Evolutionary conservation across 495 filamentous ascomycete species (phyloP).

Genomic region (Hypoxylon crocopeplum): DNA sequence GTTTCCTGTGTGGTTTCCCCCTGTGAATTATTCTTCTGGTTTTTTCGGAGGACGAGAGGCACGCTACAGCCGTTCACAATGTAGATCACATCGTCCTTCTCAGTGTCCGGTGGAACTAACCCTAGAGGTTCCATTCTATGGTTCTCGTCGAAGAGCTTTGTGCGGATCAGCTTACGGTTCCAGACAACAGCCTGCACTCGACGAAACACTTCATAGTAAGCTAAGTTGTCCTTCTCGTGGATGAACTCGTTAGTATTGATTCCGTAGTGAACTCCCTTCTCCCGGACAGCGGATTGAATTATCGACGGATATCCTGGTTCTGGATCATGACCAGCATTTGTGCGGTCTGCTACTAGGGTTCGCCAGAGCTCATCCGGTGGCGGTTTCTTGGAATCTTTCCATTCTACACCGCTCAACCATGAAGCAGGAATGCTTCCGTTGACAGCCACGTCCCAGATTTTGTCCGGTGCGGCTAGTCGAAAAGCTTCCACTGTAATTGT

Average conservation of each 20-base stretch:
- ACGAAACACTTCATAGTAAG: slow-evolving; percentile 19
- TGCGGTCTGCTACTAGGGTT: slow-evolving; percentile 37
- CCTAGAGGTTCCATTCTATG: slow-evolving; percentile 8
- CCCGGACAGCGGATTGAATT: slow-evolving; percentile 18
- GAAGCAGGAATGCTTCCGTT: slow-evolving; percentile 24
- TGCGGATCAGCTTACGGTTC: slow-evolving; percentile 24
- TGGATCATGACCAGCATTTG: slow-evolving; percentile 7
- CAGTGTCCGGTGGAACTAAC: slow-evolving; percentile 7
- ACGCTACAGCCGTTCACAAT: slow-evolving; percentile 31
- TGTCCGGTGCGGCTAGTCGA: background rate
- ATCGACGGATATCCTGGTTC: slow-evolving; percentile 16
- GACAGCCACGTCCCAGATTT: slow-evolving; percentile 13
- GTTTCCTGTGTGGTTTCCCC: no score
- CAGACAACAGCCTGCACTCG: slow-evolving; percentile 30
- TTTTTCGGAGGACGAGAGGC: slow-evolving; percentile 23
- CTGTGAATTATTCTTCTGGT: no score
- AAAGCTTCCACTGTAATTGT: slow-evolving; percentile 6
- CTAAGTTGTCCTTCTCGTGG: slow-evolving; percentile 24
- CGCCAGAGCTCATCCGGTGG: slow-evolving; percentile 36
- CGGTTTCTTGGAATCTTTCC: slow-evolving; percentile 5
- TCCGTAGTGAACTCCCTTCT: slow-evolving; percentile 13
- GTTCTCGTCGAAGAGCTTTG: background rate
- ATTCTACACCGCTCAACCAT: slow-evolving; percentile 9
- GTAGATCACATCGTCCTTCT: slow-evolving; percentile 20
- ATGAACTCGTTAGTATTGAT: slow-evolving; percentile 22